Evolutionary conservation across 768 basidiomycete species (phyloP).

Genomic region (Cantharellus cinnabarinus): DNA sequence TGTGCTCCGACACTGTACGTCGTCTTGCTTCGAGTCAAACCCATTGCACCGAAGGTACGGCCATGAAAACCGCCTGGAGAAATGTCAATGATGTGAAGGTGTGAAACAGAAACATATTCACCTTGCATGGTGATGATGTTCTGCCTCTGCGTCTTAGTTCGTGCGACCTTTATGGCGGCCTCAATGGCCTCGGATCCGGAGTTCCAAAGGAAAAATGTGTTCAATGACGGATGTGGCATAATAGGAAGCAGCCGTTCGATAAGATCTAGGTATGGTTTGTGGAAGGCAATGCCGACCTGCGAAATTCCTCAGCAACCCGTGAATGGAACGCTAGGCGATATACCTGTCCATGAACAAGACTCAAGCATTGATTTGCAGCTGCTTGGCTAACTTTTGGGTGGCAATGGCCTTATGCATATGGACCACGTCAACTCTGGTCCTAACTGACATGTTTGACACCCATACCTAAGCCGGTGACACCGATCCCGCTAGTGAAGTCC

Average conservation of each 20-base stretch:
- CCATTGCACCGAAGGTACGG: slow-evolving; percentile 83
- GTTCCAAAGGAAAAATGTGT: slow-evolving; percentile 96
- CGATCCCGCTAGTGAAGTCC: slow-evolving; percentile 79
- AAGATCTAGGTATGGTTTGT: slow-evolving; percentile 68
- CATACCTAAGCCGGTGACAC: slow-evolving; percentile 64
- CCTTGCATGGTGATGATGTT: slow-evolving; percentile 90
- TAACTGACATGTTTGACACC: neutral
- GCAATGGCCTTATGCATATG: slow-evolving; percentile 42
- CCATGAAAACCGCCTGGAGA: slow-evolving; percentile 63
- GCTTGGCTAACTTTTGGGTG: slow-evolving; percentile 73
- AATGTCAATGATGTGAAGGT: neutral
- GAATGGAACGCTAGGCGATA: neutral
- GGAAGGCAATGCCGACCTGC: slow-evolving; percentile 77
- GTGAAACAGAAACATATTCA: slow-evolving; percentile 7
- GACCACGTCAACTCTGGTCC: neutral
- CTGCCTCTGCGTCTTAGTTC: slow-evolving; percentile 54
- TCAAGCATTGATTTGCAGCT: slow-evolving; percentile 73
- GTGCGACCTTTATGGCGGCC: slow-evolving; percentile 73
- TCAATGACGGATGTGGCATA: slow-evolving; percentile 80
- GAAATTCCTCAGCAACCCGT: neutral
- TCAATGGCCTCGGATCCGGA: slow-evolving; percentile 90
- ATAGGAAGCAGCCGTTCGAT: slow-evolving; percentile 67
- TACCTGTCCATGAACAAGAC: slow-evolving; percentile 62
- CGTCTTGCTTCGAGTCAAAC: slow-evolving; percentile 85
- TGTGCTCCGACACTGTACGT: slow-evolving; percentile 60